A percentile compares a stretch with the other conserved stretches of the same genome.
phyloP scores from a whole-genome alignment of 495 filamentous ascomycete species.

The Talaromyces nanjingensis region DNA sequence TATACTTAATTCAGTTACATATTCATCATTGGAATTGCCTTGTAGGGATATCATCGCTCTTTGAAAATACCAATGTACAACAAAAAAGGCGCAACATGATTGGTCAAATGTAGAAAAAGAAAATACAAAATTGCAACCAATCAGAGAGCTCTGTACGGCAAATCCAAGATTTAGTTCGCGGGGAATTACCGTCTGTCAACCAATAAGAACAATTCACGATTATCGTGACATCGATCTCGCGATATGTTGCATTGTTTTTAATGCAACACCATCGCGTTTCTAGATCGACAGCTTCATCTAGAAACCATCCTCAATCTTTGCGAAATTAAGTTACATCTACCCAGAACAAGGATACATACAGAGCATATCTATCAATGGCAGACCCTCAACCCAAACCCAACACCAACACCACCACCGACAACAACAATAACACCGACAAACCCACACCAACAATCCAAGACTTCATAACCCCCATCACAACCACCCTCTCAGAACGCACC shows the following conservation, averaged over 20 bases:
- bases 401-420: too few species aligned
- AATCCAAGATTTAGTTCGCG: not conserved
- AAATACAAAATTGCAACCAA: not conserved
- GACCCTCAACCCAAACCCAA: not conserved
- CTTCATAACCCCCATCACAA: conserved; percentile 1
- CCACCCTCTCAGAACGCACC: conserved; percentile 11
- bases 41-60: not conserved
- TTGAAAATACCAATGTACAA: not conserved
- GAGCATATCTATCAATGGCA: not conserved
- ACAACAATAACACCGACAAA: not conserved
- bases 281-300: not conserved
- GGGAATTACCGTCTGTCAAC: not conserved
- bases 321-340: not conserved
- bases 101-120: not conserved
- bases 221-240: not conserved
- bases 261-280: not conserved
- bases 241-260: not conserved
- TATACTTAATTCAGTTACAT: not conserved
- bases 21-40: not conserved
- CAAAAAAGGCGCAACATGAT: not conserved
- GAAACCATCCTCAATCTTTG: not conserved
- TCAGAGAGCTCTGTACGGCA: not conserved
- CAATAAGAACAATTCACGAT: not conserved
- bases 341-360: not conserved
- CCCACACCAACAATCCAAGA: not conserved